Evolutionary conservation across 176 grass and related monocot genomes (phyloP).

Genomic region (Sorghum bicolor): DNA sequence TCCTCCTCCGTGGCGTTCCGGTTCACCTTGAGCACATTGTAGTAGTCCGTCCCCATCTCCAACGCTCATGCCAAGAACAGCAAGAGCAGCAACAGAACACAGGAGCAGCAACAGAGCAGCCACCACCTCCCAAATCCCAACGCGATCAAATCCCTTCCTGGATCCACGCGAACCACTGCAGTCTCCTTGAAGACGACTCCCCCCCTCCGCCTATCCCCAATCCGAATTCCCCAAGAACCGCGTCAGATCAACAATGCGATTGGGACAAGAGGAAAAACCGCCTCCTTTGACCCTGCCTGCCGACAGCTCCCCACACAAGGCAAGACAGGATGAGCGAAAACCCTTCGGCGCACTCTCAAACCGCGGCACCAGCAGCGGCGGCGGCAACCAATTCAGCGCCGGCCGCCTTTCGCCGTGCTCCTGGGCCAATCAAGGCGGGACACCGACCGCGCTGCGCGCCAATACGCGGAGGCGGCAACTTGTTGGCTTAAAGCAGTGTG

Average conservation of each 20-base stretch:
- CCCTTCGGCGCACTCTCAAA: not conserved
- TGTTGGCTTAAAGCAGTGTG: not conserved
- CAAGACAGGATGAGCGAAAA: not conserved
- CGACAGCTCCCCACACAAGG: not conserved
- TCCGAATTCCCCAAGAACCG: not conserved
- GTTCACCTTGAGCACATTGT: constrained; percentile 87
- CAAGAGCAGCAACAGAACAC: not conserved
- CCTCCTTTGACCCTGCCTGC: constrained; percentile 7
- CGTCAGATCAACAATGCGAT: not conserved
- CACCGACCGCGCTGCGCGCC: not conserved
- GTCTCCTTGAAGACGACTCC: not conserved
- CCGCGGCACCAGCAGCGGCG: not conserved
- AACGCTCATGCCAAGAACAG: constrained; percentile 44
- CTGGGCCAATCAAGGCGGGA: constrained; percentile 5
- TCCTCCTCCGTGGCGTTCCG: constrained; percentile 75
- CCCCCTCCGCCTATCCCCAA: not conserved
- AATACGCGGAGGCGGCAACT: not conserved
- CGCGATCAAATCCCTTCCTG: not conserved
- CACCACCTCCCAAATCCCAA: not conserved
- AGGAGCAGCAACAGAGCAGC: too few relatives aligned
- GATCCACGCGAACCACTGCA: not conserved
- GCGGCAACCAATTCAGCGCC: not conserved
- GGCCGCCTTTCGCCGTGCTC: not conserved
- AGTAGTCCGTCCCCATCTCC: constrained; percentile 81
- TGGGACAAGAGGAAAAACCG: not conserved